phyloP scores from a whole-genome alignment of 2,329 filamentous ascomycete species.

The Chaetomium olivaceum region DNA sequence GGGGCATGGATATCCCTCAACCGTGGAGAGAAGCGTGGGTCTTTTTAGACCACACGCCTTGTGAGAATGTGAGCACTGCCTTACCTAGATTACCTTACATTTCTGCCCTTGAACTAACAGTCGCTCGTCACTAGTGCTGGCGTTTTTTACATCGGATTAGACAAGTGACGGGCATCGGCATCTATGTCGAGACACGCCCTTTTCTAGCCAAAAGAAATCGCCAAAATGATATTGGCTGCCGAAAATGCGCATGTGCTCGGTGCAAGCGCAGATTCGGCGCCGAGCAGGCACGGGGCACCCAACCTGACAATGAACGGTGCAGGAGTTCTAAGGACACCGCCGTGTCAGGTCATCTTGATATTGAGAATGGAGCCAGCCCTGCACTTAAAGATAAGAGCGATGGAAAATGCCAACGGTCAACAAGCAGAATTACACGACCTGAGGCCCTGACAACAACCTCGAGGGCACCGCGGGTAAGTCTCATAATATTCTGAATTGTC shows the following conservation, averaged over 20 bases:
- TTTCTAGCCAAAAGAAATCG: constrained; percentile 7
- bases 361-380: not conserved
- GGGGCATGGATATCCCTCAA: not conserved
- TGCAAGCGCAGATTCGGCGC: not conserved
- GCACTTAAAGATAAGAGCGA: no score
- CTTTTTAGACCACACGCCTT: constrained; percentile 24
- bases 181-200: constrained; percentile 6
- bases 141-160: not conserved
- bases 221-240: not conserved
- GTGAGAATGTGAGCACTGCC: constrained; percentile 20
- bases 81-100: not conserved
- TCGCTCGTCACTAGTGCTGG: constrained; percentile 17
- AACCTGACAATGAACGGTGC: no score
- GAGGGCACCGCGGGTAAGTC: not conserved
- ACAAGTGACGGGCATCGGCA: not conserved
- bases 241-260: not conserved
- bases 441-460: not conserved
- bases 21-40: constrained; percentile 7
- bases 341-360: not conserved
- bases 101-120: not conserved
- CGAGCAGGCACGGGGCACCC: not conserved
- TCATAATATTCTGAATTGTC: not conserved
- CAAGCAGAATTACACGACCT: not conserved
- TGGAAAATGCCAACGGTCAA: not conserved
- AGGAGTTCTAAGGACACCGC: no score